Evolutionary conservation across 2,329 filamentous ascomycete genomes (phyloP).

Genomic region (Microsporum canis): DNA sequence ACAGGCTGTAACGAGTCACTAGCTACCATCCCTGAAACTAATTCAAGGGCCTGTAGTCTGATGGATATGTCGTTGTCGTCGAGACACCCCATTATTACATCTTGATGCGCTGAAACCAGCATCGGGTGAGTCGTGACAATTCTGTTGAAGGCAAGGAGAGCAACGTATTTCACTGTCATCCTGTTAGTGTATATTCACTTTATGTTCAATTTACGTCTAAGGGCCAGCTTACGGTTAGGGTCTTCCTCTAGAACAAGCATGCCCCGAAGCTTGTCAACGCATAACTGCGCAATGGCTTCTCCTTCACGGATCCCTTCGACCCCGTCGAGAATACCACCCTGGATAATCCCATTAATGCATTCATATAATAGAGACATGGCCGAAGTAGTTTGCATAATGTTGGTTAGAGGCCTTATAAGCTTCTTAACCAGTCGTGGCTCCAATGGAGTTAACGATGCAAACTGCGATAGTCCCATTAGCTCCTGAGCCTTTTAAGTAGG

Average conservation of each 20-base stretch:
- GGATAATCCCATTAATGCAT: constrained; percentile 96
- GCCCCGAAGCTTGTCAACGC: constrained; percentile 80
- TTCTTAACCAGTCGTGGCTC: constrained; percentile 89
- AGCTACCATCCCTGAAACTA: constrained; percentile 89
- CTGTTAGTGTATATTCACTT: constrained; percentile 11
- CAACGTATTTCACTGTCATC: constrained; percentile 80
- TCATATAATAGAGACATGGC: constrained; percentile 98
- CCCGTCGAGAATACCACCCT: constrained; percentile 82
- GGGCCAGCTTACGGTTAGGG: constrained; percentile 61
- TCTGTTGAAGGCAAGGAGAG: constrained; percentile 86
- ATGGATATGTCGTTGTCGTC: constrained; percentile 95
- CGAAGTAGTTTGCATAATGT: constrained; percentile 84
- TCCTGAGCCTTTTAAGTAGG: not conserved
- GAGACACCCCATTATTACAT: constrained; percentile 92
- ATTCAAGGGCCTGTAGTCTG: constrained; percentile 77
- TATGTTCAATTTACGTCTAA: not conserved
- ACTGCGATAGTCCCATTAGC: constrained; percentile 43
- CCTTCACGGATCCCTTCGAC: constrained; percentile 68
- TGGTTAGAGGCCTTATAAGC: constrained; percentile 76
- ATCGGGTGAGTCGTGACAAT: constrained; percentile 81
- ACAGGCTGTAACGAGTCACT: constrained; percentile 73
- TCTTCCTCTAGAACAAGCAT: constrained; percentile 93
- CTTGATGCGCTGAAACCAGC: constrained; percentile 82
- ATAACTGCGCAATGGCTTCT: constrained; percentile 84
- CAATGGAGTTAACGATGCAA: constrained; percentile 83